phyloP scores from a whole-genome alignment of 2,329 filamentous ascomycete genomes.

The Xylaria sp. region DNA sequence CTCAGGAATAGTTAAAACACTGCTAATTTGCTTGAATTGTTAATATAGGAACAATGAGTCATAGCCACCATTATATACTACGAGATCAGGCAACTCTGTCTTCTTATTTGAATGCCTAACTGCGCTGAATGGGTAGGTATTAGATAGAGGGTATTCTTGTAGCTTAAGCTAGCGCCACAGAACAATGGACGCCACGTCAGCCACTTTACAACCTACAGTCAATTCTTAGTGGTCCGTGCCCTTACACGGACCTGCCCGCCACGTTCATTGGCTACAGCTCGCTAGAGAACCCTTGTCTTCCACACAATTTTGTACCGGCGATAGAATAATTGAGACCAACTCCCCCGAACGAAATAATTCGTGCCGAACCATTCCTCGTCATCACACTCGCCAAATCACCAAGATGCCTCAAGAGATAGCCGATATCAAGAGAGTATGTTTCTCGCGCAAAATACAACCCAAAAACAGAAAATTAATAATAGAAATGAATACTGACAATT shows the following conservation, averaged over 20 bases:
- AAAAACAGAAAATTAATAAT: background rate
- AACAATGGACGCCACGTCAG: slow-evolving; percentile 31
- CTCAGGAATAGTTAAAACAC: slow-evolving; percentile 2
- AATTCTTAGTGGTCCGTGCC: slow-evolving; percentile 34
- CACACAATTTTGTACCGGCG: slow-evolving; percentile 47
- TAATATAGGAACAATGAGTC: slow-evolving; percentile 26
- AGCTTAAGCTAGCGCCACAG: slow-evolving; percentile 40
- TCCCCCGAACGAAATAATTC: slow-evolving; percentile 35
- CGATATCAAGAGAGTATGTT: slow-evolving; percentile 87
- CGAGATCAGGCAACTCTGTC: slow-evolving; percentile 41
- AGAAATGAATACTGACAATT: slow-evolving; percentile 49
- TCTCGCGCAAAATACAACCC: background rate
- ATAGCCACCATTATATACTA: slow-evolving; percentile 17
- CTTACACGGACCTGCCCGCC: slow-evolving; percentile 9
- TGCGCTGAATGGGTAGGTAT: background rate
- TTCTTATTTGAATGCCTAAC: slow-evolving; percentile 26
- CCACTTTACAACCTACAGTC: slow-evolving; percentile 20
- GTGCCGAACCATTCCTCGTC: slow-evolving; percentile 32
- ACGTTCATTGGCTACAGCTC: slow-evolving; percentile 32
- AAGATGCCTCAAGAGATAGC: slow-evolving; percentile 98
- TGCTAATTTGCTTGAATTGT: background rate
- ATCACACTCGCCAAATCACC: slow-evolving; percentile 60
- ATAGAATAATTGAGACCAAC: slow-evolving; percentile 40
- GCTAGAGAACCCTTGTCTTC: slow-evolving; percentile 39
- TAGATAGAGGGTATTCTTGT: background rate